Evolutionary conservation across 2,329 filamentous ascomycete species (phyloP).

Genomic region (Incumbomyces delicatus): DNA sequence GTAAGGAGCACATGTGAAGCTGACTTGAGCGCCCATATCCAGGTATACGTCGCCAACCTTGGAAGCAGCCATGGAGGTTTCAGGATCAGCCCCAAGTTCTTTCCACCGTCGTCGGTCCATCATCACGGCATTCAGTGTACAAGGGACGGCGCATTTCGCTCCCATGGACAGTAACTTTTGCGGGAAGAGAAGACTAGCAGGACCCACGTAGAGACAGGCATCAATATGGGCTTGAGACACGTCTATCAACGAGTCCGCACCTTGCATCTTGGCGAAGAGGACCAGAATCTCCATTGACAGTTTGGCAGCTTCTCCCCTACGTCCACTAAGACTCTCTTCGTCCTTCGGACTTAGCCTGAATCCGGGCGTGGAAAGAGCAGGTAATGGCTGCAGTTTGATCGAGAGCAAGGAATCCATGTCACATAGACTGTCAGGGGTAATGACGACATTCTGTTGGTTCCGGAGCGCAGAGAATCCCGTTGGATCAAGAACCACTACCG

Average conservation of each 20-base stretch:
- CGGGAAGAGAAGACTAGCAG: constrained; percentile 29
- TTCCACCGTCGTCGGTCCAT: constrained; percentile 35
- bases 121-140: constrained; percentile 36
- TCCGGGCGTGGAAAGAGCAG: neutral
- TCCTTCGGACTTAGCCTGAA: constrained; percentile 21
- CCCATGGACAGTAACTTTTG: constrained; percentile 27
- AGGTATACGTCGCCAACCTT: constrained; percentile 30
- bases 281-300: constrained; percentile 32
- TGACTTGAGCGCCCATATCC: constrained; percentile 32
- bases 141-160: constrained; percentile 30
- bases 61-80: constrained; percentile 24
- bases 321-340: constrained; percentile 23
- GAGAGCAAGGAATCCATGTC: no score
- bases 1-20: constrained; percentile 39
- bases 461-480: constrained; percentile 12
- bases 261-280: constrained; percentile 28
- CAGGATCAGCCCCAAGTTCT: constrained; percentile 26
- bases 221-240: constrained; percentile 37
- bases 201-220: constrained; percentile 35
- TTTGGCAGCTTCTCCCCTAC: constrained; percentile 26
- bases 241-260: constrained; percentile 26
- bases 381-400: neutral
- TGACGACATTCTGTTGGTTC: neutral
- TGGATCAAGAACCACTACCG: constrained; percentile 26
- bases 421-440: no score